These are phyloP conservation scores for Kodamaea alishanica DNA, from an alignment of 1,139 yeast genomes.

Conservation along the genomic window DNA sequence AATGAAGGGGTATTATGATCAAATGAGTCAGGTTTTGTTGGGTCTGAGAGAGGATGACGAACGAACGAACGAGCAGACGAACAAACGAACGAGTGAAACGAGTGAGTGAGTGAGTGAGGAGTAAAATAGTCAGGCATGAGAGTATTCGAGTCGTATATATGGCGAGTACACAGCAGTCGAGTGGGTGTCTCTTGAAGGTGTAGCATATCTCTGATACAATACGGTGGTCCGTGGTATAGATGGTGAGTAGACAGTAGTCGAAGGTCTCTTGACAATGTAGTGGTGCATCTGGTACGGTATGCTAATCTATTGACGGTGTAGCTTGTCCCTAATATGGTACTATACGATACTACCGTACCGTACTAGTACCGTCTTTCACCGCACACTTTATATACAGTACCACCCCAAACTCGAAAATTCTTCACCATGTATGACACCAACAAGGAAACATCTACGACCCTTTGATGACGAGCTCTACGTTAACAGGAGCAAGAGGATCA, in stretches of 20 bases:
- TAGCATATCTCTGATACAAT: too few species aligned
- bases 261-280: too few species aligned
- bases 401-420: constrained; percentile 4
- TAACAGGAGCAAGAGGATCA: constrained; percentile 19
- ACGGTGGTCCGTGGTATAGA: too few species aligned
- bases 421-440: constrained; percentile 6
- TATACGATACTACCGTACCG: neutral
- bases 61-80: constrained; percentile 12
- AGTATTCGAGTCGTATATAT: too few species aligned
- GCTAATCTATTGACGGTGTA: too few species aligned
- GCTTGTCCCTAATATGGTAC: too few species aligned
- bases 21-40: constrained; percentile 24
- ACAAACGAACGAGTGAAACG: constrained; percentile 11
- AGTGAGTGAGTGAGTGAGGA: constrained; percentile 4
- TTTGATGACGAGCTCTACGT: too few species aligned
- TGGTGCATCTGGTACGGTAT: too few species aligned
- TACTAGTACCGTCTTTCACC: constrained; percentile 1
- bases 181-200: too few species aligned
- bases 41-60: neutral
- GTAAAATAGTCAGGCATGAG: too few species aligned
- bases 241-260: too few species aligned
- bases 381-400: neutral
- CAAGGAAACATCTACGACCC: neutral
- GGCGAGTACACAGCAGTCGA: too few species aligned
- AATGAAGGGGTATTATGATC: constrained; percentile 37